Evolutionary conservation across 2,329 filamentous ascomycete genomes (phyloP), one percentile per base, ranked within the genome.

Genomic region (Elsinoe arachidis): DNA sequence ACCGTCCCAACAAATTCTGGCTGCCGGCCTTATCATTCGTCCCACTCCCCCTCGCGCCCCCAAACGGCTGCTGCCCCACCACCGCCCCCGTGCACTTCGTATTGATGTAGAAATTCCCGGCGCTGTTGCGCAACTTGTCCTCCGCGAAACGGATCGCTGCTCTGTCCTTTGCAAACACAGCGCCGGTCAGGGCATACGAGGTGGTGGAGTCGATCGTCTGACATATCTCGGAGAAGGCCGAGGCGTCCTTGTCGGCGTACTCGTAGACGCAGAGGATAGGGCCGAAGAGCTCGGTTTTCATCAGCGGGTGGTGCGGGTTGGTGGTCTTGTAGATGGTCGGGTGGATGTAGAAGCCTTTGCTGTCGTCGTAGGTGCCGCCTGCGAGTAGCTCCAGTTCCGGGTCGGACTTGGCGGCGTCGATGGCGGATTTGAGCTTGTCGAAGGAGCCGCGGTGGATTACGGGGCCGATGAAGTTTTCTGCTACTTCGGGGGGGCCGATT

Each of bases 41-140:
- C 10, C 79, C 79, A 53, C 74, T 78, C 12, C 78, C 77, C 59
- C 79, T 72, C n/a, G 77, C 78, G 38, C 79, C 79, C 58, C 79
- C 79, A 57, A 72, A 72, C 4, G 69, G 69, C 62, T 72, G 70
- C 63, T 72, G 70, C 1, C 67, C 70, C 7, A 72, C 68, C 62
- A 75, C 72, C 60, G 74, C 69, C 53, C 76, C 79, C 2, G 79
- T 82, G 60, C 75, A 85, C 80, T 91, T 91, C 76, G 85, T 87
- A 75, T 91, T 92, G 73, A 92, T 79, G 74, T 92, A 92, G 70
- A 91, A 91, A 76, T 92, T 92, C 41, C 88, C 88, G 0, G 88
- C 87, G 0, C 85, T 76, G 68, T 90, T 83, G 62, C 86, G 78
- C 55, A 92, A 77, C 60, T 78, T 80, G 64, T 90, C 81, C 70